Evolutionary conservation across 148 eudicot species (phyloP).

Genomic region (Chenopodium album): DNA sequence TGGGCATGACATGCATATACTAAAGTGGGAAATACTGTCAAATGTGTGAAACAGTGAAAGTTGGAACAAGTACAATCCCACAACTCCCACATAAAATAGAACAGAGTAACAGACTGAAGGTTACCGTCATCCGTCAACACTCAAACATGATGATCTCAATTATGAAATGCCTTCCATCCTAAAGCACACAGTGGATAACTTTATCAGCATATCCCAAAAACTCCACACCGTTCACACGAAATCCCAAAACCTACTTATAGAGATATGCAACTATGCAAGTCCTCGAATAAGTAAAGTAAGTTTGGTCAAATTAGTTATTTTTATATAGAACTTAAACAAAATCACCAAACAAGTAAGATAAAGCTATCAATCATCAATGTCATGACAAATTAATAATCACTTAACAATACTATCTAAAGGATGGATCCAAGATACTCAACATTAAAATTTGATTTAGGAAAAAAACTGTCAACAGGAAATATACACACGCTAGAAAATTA

Average conservation of each 20-base stretch:
- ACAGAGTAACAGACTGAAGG: not conserved
- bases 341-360: not conserved
- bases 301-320: not conserved
- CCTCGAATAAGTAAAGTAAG: not conserved
- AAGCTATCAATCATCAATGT: not conserved
- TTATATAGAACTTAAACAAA: too few species aligned
- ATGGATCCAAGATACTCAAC: not conserved
- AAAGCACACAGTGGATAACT: not conserved
- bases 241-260: not conserved
- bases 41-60: not conserved
- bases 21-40: not conserved
- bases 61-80: not conserved
- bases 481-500: not conserved
- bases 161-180: not conserved
- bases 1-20: not conserved
- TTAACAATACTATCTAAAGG: not conserved
- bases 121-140: not conserved
- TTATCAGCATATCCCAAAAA: not conserved
- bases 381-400: not conserved
- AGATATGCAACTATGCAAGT: not conserved
- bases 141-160: not conserved
- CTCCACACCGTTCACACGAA: not conserved
- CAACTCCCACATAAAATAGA: not conserved
- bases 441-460: not conserved
- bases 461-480: not conserved